Conservation (phyloP, 2,329 filamentous ascomycete species). For the Tolypocladium amazonense region DNA sequence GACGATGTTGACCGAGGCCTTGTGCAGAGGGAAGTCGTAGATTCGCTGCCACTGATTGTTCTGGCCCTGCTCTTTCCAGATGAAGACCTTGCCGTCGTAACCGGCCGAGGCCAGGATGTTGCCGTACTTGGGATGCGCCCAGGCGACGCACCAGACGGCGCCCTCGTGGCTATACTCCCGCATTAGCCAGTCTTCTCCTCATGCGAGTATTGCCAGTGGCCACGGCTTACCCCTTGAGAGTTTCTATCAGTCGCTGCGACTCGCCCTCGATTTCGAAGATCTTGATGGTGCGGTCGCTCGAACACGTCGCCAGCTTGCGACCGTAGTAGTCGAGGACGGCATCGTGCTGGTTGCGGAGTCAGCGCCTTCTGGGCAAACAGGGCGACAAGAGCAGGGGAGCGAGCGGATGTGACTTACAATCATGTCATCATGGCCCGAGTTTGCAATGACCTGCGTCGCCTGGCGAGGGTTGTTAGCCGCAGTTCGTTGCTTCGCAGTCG, state of each 20-base stretch:
- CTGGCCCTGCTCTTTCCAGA: constrained; percentile 82
- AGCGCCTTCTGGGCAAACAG: constrained; percentile 7
- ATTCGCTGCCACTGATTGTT: constrained; percentile 68
- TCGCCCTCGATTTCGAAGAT: constrained; percentile 98
- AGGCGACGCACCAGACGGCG: constrained; percentile 94
- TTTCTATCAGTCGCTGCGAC: constrained; percentile 79
- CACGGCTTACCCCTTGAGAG: constrained; percentile 66
- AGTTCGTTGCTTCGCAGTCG: background rate
- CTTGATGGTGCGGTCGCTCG: constrained; percentile 97
- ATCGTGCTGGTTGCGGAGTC: constrained; percentile 59
- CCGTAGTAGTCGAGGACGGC: constrained; percentile 98
- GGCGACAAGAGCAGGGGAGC: background rate
- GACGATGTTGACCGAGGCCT: constrained; percentile 92
- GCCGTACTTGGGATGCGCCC: constrained; percentile 97
- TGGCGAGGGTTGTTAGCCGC: constrained; percentile 18
- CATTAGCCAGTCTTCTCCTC: background rate
- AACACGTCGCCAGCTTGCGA: constrained; percentile 89
- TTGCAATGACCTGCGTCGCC: constrained; percentile 34
- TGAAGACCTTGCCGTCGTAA: constrained; percentile 96
- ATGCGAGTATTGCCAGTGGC: background rate
- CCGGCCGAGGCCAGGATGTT: constrained; percentile 92
- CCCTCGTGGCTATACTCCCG: constrained; percentile 66
- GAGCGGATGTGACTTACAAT: constrained; percentile 63
- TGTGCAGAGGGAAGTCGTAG: constrained; percentile 89
- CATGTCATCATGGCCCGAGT: constrained; percentile 83